Evolutionary conservation across 768 basidiomycete genomes (phyloP).

Genomic region (Podaxis sp.): DNA sequence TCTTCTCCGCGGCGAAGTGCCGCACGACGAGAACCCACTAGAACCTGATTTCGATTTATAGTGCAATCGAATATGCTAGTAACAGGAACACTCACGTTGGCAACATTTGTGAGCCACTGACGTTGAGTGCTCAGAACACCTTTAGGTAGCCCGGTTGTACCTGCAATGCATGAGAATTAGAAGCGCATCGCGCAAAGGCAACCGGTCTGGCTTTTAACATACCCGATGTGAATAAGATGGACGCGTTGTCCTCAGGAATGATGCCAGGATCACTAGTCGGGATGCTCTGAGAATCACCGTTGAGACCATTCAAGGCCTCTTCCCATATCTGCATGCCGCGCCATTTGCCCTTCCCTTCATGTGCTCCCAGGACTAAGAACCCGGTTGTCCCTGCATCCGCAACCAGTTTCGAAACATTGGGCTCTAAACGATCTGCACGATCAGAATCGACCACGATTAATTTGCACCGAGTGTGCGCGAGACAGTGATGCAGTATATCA

Average conservation of each 20-base stretch:
- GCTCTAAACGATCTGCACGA: constrained; percentile 34
- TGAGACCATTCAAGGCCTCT: constrained; percentile 27
- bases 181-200: neutral
- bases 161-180: constrained; percentile 7
- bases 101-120: constrained; percentile 40
- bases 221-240: constrained; percentile 53
- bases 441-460: constrained; percentile 43
- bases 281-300: constrained; percentile 24
- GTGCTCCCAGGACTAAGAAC: constrained; percentile 36
- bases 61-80: neutral
- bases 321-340: constrained; percentile 36
- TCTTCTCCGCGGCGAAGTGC: constrained; percentile 34
- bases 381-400: constrained; percentile 27
- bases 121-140: constrained; percentile 52
- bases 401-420: constrained; percentile 22
- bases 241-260: constrained; percentile 42
- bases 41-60: constrained; percentile 20
- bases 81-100: constrained; percentile 30
- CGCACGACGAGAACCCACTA: constrained; percentile 29
- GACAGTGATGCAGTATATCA: constrained; percentile 38
- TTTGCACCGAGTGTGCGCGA: constrained; percentile 37
- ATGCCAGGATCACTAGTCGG: constrained; percentile 28
- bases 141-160: constrained; percentile 28
- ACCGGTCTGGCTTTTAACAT: constrained; percentile 10
- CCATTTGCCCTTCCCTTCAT: constrained; percentile 40